These are phyloP conservation scores for Aspergillus sp. DNA, from an alignment of 2,329 filamentous ascomycete species.

Conservation along the genomic window DNA sequence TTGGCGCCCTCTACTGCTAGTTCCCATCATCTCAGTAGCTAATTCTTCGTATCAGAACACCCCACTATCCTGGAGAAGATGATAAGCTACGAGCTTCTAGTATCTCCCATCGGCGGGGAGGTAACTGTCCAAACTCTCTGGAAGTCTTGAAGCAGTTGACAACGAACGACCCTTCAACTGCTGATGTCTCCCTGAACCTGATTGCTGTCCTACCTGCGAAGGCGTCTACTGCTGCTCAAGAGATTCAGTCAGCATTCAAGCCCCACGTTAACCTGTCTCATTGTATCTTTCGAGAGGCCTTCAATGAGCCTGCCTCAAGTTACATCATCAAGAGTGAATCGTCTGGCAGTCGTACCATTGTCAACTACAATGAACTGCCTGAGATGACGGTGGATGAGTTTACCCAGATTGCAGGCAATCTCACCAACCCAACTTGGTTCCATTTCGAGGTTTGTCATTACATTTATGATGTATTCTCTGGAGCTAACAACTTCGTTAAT, in stretches of 20 bases:
- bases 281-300: constrained; percentile 62
- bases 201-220: constrained; percentile 56
- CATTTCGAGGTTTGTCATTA: constrained; percentile 65
- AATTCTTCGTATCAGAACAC: constrained; percentile 24
- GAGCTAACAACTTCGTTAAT: background rate
- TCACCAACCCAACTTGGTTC: constrained; percentile 58
- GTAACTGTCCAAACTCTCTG: constrained; percentile 72
- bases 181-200: constrained; percentile 37
- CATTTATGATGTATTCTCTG: background rate
- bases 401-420: constrained; percentile 41
- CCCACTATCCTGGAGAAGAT: constrained; percentile 69
- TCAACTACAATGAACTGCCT: constrained; percentile 68
- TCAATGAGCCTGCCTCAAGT: constrained; percentile 63
- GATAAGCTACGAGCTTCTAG: constrained; percentile 68
- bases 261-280: constrained; percentile 52
- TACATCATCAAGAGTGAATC: constrained; percentile 66
- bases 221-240: constrained; percentile 53
- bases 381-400: constrained; percentile 71
- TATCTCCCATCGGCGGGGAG: constrained; percentile 64
- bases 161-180: constrained; percentile 9
- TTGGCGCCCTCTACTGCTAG: constrained; percentile 13
- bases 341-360: constrained; percentile 66
- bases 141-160: constrained; percentile 69
- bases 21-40: constrained; percentile 3
- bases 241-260: constrained; percentile 59